A percentile compares a stretch with the other conserved stretches of the same genome.
Evolutionary conservation across 2,329 filamentous ascomycete genomes (phyloP).

Genomic region (Cladosporium sp.): DNA sequence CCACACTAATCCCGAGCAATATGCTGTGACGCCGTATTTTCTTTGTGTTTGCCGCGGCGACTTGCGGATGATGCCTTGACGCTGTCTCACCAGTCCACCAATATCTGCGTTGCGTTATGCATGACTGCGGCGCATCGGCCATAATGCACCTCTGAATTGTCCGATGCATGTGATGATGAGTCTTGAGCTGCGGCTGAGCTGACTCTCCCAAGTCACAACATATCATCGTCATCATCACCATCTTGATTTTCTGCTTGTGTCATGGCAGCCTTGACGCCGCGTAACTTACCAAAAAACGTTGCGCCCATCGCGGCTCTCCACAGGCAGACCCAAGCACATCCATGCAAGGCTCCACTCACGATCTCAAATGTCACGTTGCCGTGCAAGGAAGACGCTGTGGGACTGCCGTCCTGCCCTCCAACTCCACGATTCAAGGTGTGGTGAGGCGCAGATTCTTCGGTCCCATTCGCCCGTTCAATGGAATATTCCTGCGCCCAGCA

Average conservation of each 20-base stretch:
- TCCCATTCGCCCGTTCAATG: slow-evolving; percentile 1
- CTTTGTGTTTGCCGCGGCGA: neutral
- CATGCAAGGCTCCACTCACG: neutral
- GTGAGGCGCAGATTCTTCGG: neutral
- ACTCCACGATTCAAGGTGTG: neutral
- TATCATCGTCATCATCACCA: too few relatives aligned
- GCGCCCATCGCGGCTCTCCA: slow-evolving; percentile 1
- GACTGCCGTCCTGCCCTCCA: neutral
- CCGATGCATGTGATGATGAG: neutral
- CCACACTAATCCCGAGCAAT: neutral
- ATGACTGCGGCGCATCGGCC: neutral
- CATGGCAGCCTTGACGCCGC: too few relatives aligned
- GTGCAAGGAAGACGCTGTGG: slow-evolving; percentile 8
- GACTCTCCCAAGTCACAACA: neutral
- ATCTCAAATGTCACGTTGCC: slow-evolving; percentile 3
- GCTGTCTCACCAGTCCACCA: slow-evolving; percentile 11
- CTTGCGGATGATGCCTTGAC: neutral
- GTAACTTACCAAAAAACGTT: too few relatives aligned
- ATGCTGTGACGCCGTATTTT: neutral
- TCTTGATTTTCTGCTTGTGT: too few relatives aligned
- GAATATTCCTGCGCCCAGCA: neutral
- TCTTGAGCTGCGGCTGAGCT: neutral
- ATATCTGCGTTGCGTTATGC: slow-evolving; percentile 3
- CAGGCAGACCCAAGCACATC: neutral
- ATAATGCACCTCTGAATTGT: slow-evolving; percentile 1